Evolutionary conservation across 2,329 filamentous ascomycete species (phyloP).

Genomic region (Lasiodiplodia sp.): DNA sequence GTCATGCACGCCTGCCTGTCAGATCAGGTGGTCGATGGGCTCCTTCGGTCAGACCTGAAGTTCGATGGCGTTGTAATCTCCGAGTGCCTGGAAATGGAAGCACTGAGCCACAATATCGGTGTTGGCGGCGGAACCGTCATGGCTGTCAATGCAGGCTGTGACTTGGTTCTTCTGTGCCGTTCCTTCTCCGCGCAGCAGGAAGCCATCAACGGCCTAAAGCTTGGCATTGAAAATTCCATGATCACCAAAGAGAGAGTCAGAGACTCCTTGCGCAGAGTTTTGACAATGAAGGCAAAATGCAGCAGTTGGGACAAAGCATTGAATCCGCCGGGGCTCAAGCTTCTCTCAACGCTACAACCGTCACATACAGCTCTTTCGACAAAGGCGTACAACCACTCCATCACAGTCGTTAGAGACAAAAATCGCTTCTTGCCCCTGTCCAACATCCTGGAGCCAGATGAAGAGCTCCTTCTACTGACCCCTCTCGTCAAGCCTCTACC

Average conservation of each 20-base stretch:
- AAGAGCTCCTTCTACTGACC: conserved; percentile 88
- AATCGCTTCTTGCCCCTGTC: conserved; percentile 83
- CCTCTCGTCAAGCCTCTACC: conserved; percentile 92
- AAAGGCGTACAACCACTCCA: conserved; percentile 88
- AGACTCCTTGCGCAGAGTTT: conserved; percentile 78
- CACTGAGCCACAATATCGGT: conserved; percentile 93
- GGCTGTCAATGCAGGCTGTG: conserved; percentile 95
- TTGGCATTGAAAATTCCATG: conserved; percentile 89
- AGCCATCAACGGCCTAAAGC: conserved; percentile 86
- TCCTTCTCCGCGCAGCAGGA: conserved; percentile 90
- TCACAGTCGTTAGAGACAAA: conserved; percentile 90
- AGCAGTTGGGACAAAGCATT: conserved; percentile 91
- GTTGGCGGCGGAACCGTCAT: conserved; percentile 96
- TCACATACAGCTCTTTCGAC: conserved; percentile 82
- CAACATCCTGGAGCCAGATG: conserved; percentile 79
- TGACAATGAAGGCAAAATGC: conserved; percentile 82
- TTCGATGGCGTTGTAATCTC: conserved; percentile 94
- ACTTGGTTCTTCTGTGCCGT: conserved; percentile 86
- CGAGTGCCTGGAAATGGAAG: conserved; percentile 96
- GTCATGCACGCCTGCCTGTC: conserved; percentile 95
- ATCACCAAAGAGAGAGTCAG: conserved; percentile 81
- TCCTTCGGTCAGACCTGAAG: conserved; percentile 85
- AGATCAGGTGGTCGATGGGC: conserved; percentile 89
- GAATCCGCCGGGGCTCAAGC: conserved; percentile 80
- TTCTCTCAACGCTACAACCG: conserved; percentile 81